Percentiles rank a stretch among this genome's conserved stretches.
Evolutionary conservation across 2,329 filamentous ascomycete species (phyloP).

Genomic region (Pestalotiopsis sp.): DNA sequence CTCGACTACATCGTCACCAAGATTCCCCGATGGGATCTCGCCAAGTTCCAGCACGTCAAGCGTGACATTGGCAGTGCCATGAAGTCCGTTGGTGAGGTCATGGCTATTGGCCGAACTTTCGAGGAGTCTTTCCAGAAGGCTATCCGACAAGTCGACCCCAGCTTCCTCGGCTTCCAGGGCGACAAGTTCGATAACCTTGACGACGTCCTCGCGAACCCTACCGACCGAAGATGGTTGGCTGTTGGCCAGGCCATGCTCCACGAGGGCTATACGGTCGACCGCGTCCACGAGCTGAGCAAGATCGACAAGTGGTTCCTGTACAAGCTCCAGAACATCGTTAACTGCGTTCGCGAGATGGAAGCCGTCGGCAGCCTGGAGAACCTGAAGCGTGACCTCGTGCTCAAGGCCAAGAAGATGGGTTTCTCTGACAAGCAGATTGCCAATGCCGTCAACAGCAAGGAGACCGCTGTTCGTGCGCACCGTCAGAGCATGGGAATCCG

Average conservation of each 20-base stretch:
- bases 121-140: constrained; percentile 99
- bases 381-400: constrained; percentile 83
- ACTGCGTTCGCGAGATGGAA: constrained; percentile 85
- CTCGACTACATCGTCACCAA: constrained; percentile 98
- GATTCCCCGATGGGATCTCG: constrained; percentile 96
- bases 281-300: constrained; percentile 90
- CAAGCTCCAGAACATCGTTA: constrained; percentile 96
- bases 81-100: constrained; percentile 99
- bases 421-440: constrained; percentile 98
- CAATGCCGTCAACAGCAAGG: constrained; percentile 77
- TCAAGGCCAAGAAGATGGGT: constrained; percentile 94
- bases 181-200: constrained; percentile 94
- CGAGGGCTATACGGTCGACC: constrained; percentile 91
- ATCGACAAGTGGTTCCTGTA: constrained; percentile 99
- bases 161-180: constrained; percentile 89
- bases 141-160: constrained; percentile 93
- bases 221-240: constrained; percentile 94
- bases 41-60: constrained; percentile 99
- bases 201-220: constrained; percentile 85
- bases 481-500: constrained; percentile 85
- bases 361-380: constrained; percentile 78
- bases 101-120: constrained; percentile 98
- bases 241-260: constrained; percentile 98
- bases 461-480: constrained; percentile 85
- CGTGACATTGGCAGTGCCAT: constrained; percentile 96